Evolutionary conservation across 352 stramenopile species (phyloP), one percentile per base, ranked within the genome.

Genomic region (Pilasporangium apinafurcum): DNA sequence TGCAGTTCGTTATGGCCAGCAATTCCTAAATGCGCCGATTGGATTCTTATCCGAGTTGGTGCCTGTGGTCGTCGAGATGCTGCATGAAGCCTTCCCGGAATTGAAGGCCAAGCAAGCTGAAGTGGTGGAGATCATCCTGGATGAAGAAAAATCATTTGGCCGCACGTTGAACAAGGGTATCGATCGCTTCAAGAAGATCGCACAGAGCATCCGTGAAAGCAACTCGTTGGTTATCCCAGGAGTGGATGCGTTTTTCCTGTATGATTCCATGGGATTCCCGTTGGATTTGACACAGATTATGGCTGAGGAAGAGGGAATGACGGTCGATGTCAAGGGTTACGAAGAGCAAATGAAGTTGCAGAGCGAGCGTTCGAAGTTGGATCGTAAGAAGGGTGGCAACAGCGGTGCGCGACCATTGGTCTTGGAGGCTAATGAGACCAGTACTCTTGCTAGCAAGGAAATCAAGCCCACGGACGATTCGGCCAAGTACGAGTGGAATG

Each of bases 251-350:
- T 99, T 99, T 73, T 99, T 98, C 61, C 62, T 99, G 16, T 99
- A 99, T 67, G 95, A 99, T 57, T 98, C 96, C 18, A 90, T 99
- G 65, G 97, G 96, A 38, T 99, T 99, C 74, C 97, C 97, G 5
- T 75, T 99, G 37, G 97, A 99, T 65, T 78, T 99, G 56, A 99
- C 97, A 10, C 82, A 98, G 60, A 88, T 98, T 57, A 98, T 98
- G 93, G 92, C 88, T 6, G 95, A 98, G 67, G 93, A 98, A 56
- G 66, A 92, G 36, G 92, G 88, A 8, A 71, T 98, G 62, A 97
- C 72, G 14, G 77, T 98, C 24, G 94, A 98, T 60, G 68, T 90
- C 27, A 85, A 93, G 50, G 94, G 95, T 20, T 98, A 98, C 65
- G 78, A 92, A 22, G 64, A 97, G 27, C 86, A 96, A 56, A 98